Conservation (phyloP, 116 monocot genomes). For the Cymodocea nodosa region DNA sequence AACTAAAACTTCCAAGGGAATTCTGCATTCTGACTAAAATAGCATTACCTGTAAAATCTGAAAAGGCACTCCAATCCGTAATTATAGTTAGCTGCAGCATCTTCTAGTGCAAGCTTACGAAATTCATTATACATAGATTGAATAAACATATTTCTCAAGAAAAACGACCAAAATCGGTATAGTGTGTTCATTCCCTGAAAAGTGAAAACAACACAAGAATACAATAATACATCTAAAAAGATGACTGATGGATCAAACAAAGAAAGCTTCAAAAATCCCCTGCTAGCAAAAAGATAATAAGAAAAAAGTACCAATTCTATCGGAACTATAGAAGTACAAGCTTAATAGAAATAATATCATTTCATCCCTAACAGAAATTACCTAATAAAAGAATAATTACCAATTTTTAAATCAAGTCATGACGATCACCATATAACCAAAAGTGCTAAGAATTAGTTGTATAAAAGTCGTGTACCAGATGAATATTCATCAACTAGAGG, state of each 20-base stretch:
- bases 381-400: no score
- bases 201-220: not conserved
- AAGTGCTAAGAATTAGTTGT: no score
- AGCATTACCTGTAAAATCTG: conserved; percentile 85
- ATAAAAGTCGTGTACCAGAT: not conserved
- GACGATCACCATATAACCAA: no score
- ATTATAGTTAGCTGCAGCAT: conserved; percentile 74
- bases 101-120: conserved; percentile 69
- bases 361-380: no score
- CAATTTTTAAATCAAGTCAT: no score
- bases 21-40: not conserved
- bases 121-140: conserved; percentile 83
- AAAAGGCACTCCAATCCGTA: conserved; percentile 99
- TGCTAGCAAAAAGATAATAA: no score
- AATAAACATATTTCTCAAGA: conserved; percentile 65
- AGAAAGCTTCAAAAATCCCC: no score
- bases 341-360: no score
- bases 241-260: not conserved
- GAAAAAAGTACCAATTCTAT: no score
- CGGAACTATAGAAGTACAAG: no score
- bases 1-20: not conserved
- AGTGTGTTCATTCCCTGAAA: conserved; percentile 97
- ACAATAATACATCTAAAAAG: not conserved
- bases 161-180: conserved; percentile 96
- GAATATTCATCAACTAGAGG: not conserved